A percentile compares a stretch with the other conserved stretches of the same genome.
Conservation (phyloP, 75 land plant genomes). For the Azolla pinnata region DNA sequence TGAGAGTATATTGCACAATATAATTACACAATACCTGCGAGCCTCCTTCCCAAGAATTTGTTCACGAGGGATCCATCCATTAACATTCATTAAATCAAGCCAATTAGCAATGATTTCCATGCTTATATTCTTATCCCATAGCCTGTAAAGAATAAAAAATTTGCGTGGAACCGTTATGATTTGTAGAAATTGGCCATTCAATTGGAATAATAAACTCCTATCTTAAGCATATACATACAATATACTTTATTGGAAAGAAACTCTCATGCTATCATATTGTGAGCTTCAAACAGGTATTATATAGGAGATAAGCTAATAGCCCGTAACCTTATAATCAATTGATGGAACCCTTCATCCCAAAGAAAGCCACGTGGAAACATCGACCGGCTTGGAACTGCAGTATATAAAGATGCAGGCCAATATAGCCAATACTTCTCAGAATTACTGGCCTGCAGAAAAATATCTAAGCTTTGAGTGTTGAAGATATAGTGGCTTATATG, state of each 20-base stretch:
- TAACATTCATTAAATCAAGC: constrained; percentile 85
- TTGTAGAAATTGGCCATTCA: too few relatives aligned
- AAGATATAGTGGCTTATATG: not conserved
- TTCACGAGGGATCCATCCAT: constrained; percentile 99
- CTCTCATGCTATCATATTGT: too few relatives aligned
- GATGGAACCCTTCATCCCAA: constrained; percentile 99
- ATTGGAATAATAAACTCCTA: too few relatives aligned
- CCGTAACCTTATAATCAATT: constrained; percentile 64
- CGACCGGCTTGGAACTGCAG: constrained; percentile 96
- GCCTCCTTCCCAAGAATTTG: constrained; percentile 95
- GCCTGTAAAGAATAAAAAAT: constrained; percentile 30
- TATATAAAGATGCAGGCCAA: constrained; percentile 93
- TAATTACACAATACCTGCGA: constrained; percentile 42
- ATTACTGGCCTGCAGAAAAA: not conserved
- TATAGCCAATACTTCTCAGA: constrained; percentile 19
- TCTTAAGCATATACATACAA: too few relatives aligned
- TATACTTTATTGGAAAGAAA: too few relatives aligned
- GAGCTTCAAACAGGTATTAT: too few relatives aligned
- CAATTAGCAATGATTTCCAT: constrained; percentile 94
- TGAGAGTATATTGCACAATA: not conserved
- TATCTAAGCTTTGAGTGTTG: not conserved
- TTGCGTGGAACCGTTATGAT: too few relatives aligned
- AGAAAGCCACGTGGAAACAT: constrained; percentile 97
- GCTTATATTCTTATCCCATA: constrained; percentile 76
- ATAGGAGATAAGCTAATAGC: not conserved